These are phyloP conservation scores for Phyllostachys edulis DNA, from an alignment of 176 grass and related monocot genomes.

Conservation along the genomic window DNA sequence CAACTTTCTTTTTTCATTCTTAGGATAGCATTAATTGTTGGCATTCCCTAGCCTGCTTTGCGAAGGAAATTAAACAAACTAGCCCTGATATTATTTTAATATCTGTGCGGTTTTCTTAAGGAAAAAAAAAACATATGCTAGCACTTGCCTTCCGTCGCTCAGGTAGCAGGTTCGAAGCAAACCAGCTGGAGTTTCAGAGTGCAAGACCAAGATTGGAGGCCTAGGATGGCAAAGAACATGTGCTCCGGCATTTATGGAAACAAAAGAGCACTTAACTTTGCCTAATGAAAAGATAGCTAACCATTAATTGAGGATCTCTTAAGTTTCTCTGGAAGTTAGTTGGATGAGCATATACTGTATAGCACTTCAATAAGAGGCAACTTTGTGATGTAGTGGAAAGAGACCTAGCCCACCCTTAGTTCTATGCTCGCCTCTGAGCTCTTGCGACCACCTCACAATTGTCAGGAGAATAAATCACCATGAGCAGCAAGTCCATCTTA, in stretches of 20 bases:
- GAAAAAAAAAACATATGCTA: neutral
- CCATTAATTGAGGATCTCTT: neutral
- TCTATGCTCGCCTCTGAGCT: neutral
- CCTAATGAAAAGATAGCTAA: neutral
- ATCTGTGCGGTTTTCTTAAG: neutral
- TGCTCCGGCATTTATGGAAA: constrained; percentile 41
- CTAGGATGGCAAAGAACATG: constrained; percentile 29
- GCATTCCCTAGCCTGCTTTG: neutral
- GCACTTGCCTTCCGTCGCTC: neutral
- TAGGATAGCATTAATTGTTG: constrained; percentile 1
- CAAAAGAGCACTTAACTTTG: constrained; percentile 19
- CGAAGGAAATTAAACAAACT: neutral
- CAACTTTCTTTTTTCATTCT: neutral
- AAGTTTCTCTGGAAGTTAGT: neutral
- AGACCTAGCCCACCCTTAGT: constrained; percentile 4
- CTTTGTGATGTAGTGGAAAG: constrained; percentile 13
- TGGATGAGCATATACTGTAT: neutral
- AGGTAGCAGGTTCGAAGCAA: constrained; percentile 16
- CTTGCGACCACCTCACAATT: constrained; percentile 11
- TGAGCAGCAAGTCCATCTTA: constrained; percentile 25
- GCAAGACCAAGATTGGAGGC: neutral
- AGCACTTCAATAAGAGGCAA: neutral
- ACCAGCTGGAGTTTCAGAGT: neutral
- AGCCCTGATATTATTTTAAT: neutral
- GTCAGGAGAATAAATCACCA: constrained; percentile 13